Percentiles rank a stretch among this genome's conserved stretches.
Conservation (phyloP, 2,329 filamentous ascomycete species). For the Aspergillus oerlinghausenensis region DNA sequence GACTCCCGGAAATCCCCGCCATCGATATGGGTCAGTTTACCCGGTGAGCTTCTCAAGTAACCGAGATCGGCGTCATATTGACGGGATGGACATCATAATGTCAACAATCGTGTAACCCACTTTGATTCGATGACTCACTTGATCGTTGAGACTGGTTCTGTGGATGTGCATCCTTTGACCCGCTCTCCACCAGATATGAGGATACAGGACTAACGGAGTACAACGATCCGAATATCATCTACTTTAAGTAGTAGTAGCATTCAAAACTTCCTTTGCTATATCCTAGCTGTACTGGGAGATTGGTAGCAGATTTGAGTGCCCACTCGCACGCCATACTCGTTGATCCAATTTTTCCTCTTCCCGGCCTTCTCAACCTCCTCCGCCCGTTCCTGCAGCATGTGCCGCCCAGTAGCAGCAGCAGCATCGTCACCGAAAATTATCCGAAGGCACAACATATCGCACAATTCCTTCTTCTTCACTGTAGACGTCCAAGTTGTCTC, state of each 20-base stretch:
- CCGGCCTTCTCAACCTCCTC: conserved; percentile 50
- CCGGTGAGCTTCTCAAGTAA: background rate
- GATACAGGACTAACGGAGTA: background rate
- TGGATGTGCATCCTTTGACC: background rate
- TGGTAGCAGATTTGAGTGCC: conserved; percentile 28
- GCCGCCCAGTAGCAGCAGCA: conserved; percentile 28
- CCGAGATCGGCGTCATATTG: background rate
- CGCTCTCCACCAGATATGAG: background rate
- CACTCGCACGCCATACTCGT: conserved; percentile 40
- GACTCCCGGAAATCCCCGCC: background rate
- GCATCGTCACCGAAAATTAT: conserved; percentile 41
- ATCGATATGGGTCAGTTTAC: background rate
- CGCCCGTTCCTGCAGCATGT: conserved; percentile 39
- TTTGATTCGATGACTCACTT: background rate
- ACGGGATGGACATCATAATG: background rate
- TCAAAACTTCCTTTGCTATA: background rate
- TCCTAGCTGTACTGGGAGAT: background rate
- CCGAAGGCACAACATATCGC: conserved; percentile 41
- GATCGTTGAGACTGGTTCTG: background rate
- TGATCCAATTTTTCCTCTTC: conserved; percentile 56
- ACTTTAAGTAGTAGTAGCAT: background rate
- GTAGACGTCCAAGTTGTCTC: conserved; percentile 40
- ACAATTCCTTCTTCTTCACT: conserved; percentile 36
- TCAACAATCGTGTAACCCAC: background rate
- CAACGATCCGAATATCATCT: background rate